Base-by-base conservation (phyloP, 257 asterid genomes). In the Knoxia roxburghii region DNA sequence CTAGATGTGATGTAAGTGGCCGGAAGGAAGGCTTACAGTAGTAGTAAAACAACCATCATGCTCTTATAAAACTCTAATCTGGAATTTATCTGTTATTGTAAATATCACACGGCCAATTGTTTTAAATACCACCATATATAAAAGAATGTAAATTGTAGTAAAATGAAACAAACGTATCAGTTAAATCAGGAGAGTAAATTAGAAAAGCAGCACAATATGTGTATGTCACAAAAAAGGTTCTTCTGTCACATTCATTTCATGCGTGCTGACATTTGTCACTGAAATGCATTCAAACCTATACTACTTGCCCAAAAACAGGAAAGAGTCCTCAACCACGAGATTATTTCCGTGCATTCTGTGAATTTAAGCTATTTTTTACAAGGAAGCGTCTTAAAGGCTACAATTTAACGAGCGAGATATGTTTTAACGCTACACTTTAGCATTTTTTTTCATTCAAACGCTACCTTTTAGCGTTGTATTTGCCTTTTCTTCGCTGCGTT, bases 51-150 rank as follows among this genome's bases (percentile, higher is more conserved):
- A 51, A 21, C 40, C 4, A 17, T 54, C 32, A 6, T 54, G 58
- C 50, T 65, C 60, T n/a, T 10, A 15, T 18, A 45, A 66, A 26
- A 27, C 32, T 64, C 53, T 56, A n/a, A 26, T 12, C 71, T 65
- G 33, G 41, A 56, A 32, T 14, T 57, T 12, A 18, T 15, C n/a
- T 17, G 7, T 17, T 65, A 27, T 48, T 56, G 50, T 20, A 21
- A n/a, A 70, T 50, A 13, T 50, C 24, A 37, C 26, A 41, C 43
- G 18, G 45, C 20, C 53, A 24, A 49, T 1, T 39, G 45, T 11
- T 39, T 23, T 37, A 39, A 56, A 18, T 30, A 26, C 58, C 46
- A 21, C 29, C 40, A 15, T 5, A 27, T 50, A 12, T 14, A 18
- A 41, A 11, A 15, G 35, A 45, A 46, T 46, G 18, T 26, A 30